Evolutionary conservation across 2,329 filamentous ascomycete species (phyloP), one percentile per base, ranked within the genome.

Genomic region (Aureobasidium zeae): DNA sequence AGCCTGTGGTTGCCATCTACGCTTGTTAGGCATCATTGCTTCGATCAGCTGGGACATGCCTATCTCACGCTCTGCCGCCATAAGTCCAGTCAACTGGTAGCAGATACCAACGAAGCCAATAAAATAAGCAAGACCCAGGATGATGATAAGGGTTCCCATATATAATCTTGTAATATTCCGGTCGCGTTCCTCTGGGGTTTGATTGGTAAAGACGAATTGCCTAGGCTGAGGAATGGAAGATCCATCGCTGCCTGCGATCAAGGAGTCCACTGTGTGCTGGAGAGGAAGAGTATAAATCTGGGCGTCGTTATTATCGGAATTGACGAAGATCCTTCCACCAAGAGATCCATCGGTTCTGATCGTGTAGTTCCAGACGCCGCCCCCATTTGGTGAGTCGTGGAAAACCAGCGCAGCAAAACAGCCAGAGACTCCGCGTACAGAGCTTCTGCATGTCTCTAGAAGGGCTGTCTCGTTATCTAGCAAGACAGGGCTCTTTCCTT

Each of bases 21-120:
- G 72, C 44, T 73, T 72, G 44, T 84, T 84, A 1, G 85, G 82
- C 71, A 91, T 88, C 86, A 94, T 94, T 44, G 86, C 82, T 62
- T 95, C 88, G 31, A 95, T 77, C 20, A 95, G 70, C 50, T 87
- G 84, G 4, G 85, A 85, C 74, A 94, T 91, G 46, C 87, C 88
- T 12, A 79, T 70, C 65, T 95, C 88, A 45, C 88, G 72, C 63
- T 95, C 88, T 2, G 80, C 78, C 6, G 88, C 87, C 59, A 94
- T 81, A 54, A 88, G 79, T 7, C 88, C 88, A 0, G 86, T 85
- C 45, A 94, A 69, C 55, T 95, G 87, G 59, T 94, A 95, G 26
- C 81, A 81, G 19, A 94, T 75, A 44, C 85, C 86, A 33, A 91
- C 79, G 44, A 91, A 73, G 15, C 79, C 82, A 37, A 87, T 76